Conservation (phyloP, 75 land plant genomes). For the Chamaecyparis obtusa region DNA sequence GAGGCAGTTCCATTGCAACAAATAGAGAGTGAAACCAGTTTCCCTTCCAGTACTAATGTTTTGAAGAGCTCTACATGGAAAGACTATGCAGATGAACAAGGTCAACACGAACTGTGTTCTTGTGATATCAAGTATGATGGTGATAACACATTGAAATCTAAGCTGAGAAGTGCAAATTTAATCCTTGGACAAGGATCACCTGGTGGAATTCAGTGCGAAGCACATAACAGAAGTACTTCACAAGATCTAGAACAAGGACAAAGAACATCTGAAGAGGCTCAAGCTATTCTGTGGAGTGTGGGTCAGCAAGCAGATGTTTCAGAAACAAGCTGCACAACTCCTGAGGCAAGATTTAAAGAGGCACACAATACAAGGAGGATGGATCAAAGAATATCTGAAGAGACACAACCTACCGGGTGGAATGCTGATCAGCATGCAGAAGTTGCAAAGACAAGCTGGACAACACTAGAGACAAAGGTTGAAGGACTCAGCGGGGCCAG, state of each 20-base stretch:
- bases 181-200: too few species aligned
- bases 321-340: too few species aligned
- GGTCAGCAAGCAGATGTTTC: not conserved
- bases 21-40: not conserved
- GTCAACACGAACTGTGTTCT: not conserved
- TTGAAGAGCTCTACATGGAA: not conserved
- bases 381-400: not conserved
- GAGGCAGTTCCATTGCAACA: not conserved
- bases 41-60: not conserved
- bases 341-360: too few species aligned
- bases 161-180: too few species aligned
- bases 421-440: not conserved
- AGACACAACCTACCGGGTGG: not conserved
- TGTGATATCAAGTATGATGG: not conserved
- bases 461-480: not conserved
- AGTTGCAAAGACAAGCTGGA: not conserved
- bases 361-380: not conserved
- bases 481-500: not conserved
- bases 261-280: not conserved
- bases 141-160: not conserved
- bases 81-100: not conserved
- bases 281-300: not conserved
- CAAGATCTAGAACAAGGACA: not conserved
- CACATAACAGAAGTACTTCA: too few species aligned
- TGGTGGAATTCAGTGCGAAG: too few species aligned